Evolutionary conservation across 306 rosid species (phyloP).

Genomic region (Ormosia semicastrata): DNA sequence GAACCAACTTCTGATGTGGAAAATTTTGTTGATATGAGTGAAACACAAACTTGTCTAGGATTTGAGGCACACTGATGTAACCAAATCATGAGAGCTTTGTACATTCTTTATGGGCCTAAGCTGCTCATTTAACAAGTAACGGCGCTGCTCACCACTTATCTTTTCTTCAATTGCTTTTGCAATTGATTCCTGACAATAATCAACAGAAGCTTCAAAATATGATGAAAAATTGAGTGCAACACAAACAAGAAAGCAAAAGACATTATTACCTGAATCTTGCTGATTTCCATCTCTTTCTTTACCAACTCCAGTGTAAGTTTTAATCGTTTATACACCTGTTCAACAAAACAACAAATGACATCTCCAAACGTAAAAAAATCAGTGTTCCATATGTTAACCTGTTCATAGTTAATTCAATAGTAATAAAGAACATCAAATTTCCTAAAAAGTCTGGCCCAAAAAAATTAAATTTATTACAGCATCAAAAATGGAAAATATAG

Average conservation of each 20-base stretch:
- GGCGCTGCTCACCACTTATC: conserved; percentile 98
- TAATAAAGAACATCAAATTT: background rate
- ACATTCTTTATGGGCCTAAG: conserved; percentile 99
- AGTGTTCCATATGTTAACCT: background rate
- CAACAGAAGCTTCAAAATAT: conserved; percentile 18
- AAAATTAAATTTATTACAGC: conserved; percentile 9
- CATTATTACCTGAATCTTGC: conserved; percentile 83
- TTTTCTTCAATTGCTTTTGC: conserved; percentile 99
- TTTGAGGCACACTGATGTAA: conserved; percentile 5
- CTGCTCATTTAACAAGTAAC: conserved; percentile 91
- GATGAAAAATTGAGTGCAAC: background rate
- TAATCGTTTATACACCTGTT: conserved; percentile 82
- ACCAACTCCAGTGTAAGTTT: conserved; percentile 91
- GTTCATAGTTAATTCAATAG: background rate
- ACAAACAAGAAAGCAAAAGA: background rate
- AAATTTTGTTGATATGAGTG: background rate
- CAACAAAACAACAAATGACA: conserved; percentile 26
- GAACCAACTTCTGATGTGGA: conserved; percentile 7
- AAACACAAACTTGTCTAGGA: conserved; percentile 13
- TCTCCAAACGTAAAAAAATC: conserved; percentile 12
- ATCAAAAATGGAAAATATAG: background rate
- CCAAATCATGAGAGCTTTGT: conserved; percentile 12
- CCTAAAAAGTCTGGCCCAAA: background rate
- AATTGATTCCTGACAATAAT: conserved; percentile 76
- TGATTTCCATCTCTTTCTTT: conserved; percentile 99